Base-by-base conservation (phyloP, 1,284 basidiomycete genomes). In the Leccinum pallidistipes region DNA sequence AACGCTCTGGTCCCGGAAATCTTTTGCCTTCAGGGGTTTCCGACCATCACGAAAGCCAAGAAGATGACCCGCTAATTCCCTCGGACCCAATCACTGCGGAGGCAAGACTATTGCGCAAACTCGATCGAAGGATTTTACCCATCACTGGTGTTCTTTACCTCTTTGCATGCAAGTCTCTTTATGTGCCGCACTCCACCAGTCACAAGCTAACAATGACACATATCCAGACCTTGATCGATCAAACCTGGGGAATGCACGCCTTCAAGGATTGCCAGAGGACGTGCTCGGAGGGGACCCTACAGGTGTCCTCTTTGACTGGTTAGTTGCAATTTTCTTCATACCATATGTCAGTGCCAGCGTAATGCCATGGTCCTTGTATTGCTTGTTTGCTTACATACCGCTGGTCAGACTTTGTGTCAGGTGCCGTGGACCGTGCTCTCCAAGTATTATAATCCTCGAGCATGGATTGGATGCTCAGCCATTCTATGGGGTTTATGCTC, bases 221-320 rank as follows among this genome's bases (percentile, higher is more conserved):
- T 54, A 31, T 54, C 16, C 64, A 91, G 89, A 86, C 68, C 78
- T 92, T 55, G 90, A 91, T 71, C 82, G 90, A 53, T 85, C 86
- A 2, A 91, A 91, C 67, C 68, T 92, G 47, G 90, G 90, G n/a
- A 92, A 92, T 70, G 90, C 90, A 43, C 82, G 89, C 49, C 76
- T 92, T 43, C 89, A 88, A 73, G 86, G 86, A 2, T 75, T 92
- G 4, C 82, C 86, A 1, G 70, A 81, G 49, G 88, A 91, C 64
- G 74, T 81, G 11, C 81, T 92, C 5, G 79, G 80, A 32, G 89
- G 89, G 2, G 90, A 92, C 68, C 81, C 82, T 8, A 86, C 84
- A 0, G 90, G 90, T 2, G 66, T 79, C 16, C 75, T 84, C 21
- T 92, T 88, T 67, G 88, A 90, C 69, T 91, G 88, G 89, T 76